Percentiles rank a stretch among this genome's conserved stretches.
These are phyloP conservation scores for Russula emetica DNA, from an alignment of 768 basidiomycete genomes.

Conservation along the genomic window DNA sequence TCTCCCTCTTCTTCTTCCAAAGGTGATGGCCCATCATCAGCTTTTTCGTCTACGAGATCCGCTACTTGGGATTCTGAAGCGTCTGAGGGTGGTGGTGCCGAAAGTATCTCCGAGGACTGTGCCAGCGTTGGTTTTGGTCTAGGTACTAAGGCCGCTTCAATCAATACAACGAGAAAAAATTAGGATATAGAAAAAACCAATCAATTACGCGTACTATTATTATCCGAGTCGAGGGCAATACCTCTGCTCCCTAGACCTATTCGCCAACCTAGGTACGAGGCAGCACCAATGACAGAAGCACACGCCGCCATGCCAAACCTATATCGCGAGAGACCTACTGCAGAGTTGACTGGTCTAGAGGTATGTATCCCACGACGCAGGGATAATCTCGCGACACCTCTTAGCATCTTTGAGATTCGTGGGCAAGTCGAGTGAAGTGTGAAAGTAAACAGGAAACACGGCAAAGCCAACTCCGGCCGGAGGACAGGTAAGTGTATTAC, in stretches of 20 bases:
- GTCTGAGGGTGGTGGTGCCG: neutral
- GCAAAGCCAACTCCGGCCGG: neutral
- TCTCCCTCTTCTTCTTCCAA: conserved; percentile 31
- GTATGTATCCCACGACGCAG: conserved; percentile 25
- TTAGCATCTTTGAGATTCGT: conserved; percentile 18
- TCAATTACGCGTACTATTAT: neutral
- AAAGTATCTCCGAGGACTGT: conserved; percentile 10
- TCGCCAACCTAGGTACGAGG: conserved; percentile 36
- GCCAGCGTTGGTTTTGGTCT: conserved; percentile 11
- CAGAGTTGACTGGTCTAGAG: conserved; percentile 5
- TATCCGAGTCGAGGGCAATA: conserved; percentile 31
- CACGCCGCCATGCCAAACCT: conserved; percentile 31
- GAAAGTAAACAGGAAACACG: neutral
- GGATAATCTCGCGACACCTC: conserved; percentile 15
- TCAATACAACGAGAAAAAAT: conserved; percentile 11
- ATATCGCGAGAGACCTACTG: conserved; percentile 11
- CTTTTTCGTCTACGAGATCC: conserved; percentile 10
- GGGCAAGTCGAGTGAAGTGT: neutral
- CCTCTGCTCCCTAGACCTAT: conserved; percentile 27
- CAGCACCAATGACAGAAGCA: conserved; percentile 34
- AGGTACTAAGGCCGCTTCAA: conserved; percentile 5
- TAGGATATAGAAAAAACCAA: too few relatives aligned
- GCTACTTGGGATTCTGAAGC: conserved; percentile 1
- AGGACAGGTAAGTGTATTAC: neutral
- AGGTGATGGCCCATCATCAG: conserved; percentile 27